Conservation (phyloP, 805 yeast species). For the Spathaspora arborariae region DNA sequence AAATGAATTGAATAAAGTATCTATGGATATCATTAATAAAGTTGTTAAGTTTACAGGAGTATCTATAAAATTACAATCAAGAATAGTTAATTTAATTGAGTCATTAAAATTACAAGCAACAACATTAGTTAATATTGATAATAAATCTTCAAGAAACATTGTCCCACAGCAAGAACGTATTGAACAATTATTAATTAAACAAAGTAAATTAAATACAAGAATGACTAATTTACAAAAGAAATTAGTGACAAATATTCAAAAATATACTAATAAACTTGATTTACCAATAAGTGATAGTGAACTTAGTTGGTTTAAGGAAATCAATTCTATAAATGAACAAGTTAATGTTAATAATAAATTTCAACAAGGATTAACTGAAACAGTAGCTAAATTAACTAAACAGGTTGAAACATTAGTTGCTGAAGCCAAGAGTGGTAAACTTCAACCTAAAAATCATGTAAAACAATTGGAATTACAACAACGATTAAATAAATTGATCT, state of each 20-base stretch:
- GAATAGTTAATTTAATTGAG: conserved; percentile 19
- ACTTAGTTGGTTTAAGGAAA: conserved; percentile 33
- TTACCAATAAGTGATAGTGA: conserved; percentile 35
- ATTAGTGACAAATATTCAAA: conserved; percentile 20
- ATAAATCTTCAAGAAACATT: neutral
- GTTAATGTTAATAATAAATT: conserved; percentile 9
- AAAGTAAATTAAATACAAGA: conserved; percentile 18
- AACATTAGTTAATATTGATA: conserved; percentile 7
- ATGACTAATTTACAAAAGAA: conserved; percentile 17
- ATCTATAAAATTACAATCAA: conserved; percentile 16
- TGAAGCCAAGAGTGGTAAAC: neutral
- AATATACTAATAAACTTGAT: conserved; percentile 15
- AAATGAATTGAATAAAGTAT: conserved; percentile 16
- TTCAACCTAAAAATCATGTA: conserved; percentile 8
- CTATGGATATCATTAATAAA: conserved; percentile 12
- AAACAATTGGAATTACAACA: conserved; percentile 15
- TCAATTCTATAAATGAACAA: conserved; percentile 21
- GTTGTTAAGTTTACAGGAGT: conserved; percentile 14
- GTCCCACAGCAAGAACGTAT: conserved; percentile 10
- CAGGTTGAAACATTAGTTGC: conserved; percentile 17
- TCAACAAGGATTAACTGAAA: conserved; percentile 9
- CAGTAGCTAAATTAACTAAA: conserved; percentile 13
- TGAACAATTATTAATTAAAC: conserved; percentile 15
- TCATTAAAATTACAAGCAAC: conserved; percentile 19
- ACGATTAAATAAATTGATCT: conserved; percentile 12